Percentiles rank a stretch among this genome's conserved stretches.
These are phyloP conservation scores for Thermothelomyces thermophilus DNA, from an alignment of 2,329 filamentous ascomycete genomes.

Conservation along the genomic window DNA sequence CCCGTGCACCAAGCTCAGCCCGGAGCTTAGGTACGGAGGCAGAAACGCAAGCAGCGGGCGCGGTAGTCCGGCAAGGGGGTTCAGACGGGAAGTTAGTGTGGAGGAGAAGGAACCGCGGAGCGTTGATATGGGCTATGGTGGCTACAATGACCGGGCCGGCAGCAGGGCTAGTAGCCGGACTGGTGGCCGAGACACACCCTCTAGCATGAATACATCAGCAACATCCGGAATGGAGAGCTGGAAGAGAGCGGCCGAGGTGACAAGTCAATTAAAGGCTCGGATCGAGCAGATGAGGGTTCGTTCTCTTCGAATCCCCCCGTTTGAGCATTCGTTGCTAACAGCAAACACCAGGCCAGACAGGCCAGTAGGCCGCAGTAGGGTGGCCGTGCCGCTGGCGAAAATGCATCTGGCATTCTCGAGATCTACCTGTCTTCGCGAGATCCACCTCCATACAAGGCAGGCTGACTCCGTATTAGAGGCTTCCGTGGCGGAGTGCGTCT, in stretches of 20 bases:
- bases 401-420: background rate
- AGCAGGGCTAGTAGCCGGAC: slow-evolving; percentile 21
- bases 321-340: background rate
- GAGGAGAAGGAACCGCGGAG: slow-evolving; percentile 27
- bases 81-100: slow-evolving; percentile 32
- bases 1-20: slow-evolving; percentile 47
- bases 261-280: slow-evolving; percentile 90
- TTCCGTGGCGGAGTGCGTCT: too few species aligned
- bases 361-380: slow-evolving; percentile 41
- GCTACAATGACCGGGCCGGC: slow-evolving; percentile 9
- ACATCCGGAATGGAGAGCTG: slow-evolving; percentile 76
- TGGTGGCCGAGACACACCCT: slow-evolving; percentile 17
- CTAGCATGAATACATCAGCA: slow-evolving; percentile 21
- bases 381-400: slow-evolving; percentile 5
- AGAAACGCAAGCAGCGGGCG: slow-evolving; percentile 48
- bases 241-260: slow-evolving; percentile 95
- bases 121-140: slow-evolving; percentile 25
- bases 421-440: too few species aligned
- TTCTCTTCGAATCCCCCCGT: slow-evolving; percentile 36
- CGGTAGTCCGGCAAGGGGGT: slow-evolving; percentile 53
- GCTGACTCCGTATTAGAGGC: background rate
- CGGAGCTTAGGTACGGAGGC: slow-evolving; percentile 47
- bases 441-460: background rate
- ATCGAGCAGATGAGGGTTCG: slow-evolving; percentile 95
- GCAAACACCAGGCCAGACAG: slow-evolving; percentile 28